Base-by-base conservation (phyloP, 1,139 yeast species). In the Sugiyamaella xylanicola region DNA sequence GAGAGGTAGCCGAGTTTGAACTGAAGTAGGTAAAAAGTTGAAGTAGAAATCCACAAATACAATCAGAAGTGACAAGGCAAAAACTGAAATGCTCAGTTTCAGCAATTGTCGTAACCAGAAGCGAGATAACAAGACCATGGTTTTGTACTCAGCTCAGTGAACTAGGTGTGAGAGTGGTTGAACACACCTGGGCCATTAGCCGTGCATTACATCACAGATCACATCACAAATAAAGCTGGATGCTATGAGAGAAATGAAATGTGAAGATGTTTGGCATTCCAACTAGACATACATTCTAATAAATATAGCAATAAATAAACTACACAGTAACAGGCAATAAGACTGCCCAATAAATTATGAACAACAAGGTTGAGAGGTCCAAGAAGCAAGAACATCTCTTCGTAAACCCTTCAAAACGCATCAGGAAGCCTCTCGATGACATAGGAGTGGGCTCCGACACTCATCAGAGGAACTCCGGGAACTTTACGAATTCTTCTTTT, bases 401-500 rank as follows among this genome's bases (percentile, higher is more conserved):
- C 25, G n/a, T 11, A 13, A 20, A 13, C 35, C 47, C 13, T 13
- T 70, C 77, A 92, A 69, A 92, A 91, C 17, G 88, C 97, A 70
- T 92, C 97, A 1, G 99, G 99, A 56, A 93, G 80, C 69, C 97
- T 82, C 72, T 93, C 99, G 62, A 93, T 86, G 42, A 88, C 97
- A 71, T 92, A 93, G 1, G 91, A 77, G 69, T 90, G 96, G 2
- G 88, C 88, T 48, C 98, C 99, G 16, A 93, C 99, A 72, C 96
- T 90, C 93, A 93, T 84, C 47, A 93, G 78, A 9, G 99, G 99
- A 60, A 93, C 88, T 66, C 99, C 99, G 1, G 98, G 99, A 15
- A 93, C 91, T 73, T 93, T 93, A 74, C 99, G 82, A 43, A 93
- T 82, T 71, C 99, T 81, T 68, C 97, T 84, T 72, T 93, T 93